These are phyloP conservation scores for Coniochaeta sp. DNA, from an alignment of 2,329 filamentous ascomycete genomes.

Conservation along the genomic window DNA sequence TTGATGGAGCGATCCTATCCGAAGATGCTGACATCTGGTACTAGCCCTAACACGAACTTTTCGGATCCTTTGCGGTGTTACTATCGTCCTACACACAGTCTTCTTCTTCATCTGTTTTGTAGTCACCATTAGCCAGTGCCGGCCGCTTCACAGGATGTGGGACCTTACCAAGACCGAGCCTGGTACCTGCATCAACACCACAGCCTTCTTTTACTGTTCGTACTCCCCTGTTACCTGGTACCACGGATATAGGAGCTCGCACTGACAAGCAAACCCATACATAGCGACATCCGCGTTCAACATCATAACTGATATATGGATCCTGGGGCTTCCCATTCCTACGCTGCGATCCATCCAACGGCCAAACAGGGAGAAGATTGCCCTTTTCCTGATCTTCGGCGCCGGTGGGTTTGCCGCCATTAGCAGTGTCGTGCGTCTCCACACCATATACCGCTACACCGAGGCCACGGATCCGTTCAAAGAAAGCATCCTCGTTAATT, in stretches of 20 bases:
- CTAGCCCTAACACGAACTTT: conserved; percentile 16
- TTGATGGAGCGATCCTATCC: background rate
- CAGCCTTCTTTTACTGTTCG: conserved; percentile 32
- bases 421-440: conserved; percentile 28
- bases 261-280: background rate
- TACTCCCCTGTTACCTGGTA: conserved; percentile 1
- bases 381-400: conserved; percentile 37
- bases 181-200: conserved; percentile 31
- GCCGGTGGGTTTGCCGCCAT: conserved; percentile 27
- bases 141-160: conserved; percentile 33
- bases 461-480: conserved; percentile 25
- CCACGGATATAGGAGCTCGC: background rate
- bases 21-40: background rate
- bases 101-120: conserved; percentile 32
- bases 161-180: conserved; percentile 21
- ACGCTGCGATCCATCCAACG: conserved; percentile 37
- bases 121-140: conserved; percentile 31
- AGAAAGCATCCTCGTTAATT: conserved; percentile 24
- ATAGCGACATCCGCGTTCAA: conserved; percentile 33
- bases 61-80: conserved; percentile 21
- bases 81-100: conserved; percentile 27
- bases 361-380: conserved; percentile 38
- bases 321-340: conserved; percentile 34
- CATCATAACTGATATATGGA: conserved; percentile 37
- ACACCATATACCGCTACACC: conserved; percentile 30